Conservation (phyloP, 202 grass and related monocot genomes). For the Brachypodium distachyon region DNA sequence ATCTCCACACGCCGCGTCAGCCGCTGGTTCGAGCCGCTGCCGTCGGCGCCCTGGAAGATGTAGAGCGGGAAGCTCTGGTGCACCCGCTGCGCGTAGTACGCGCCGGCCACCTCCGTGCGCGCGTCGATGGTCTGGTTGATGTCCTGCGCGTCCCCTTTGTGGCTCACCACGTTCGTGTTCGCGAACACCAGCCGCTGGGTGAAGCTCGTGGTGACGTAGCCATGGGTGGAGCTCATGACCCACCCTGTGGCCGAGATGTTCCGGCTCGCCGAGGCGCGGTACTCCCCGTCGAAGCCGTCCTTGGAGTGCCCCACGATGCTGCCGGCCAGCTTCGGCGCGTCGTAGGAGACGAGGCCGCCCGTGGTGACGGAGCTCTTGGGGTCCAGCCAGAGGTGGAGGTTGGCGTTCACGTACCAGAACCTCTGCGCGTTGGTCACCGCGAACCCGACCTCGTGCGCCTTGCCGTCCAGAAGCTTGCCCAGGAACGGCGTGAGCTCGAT, state of each 20-base stretch:
- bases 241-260: conserved; percentile 58
- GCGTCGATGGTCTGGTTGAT: conserved; percentile 59
- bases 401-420: conserved; percentile 76
- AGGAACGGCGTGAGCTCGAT: conserved; percentile 83
- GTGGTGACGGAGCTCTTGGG: conserved; percentile 23
- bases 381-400: conserved; percentile 86
- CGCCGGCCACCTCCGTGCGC: background rate
- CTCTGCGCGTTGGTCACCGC: conserved; percentile 51
- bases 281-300: conserved; percentile 53
- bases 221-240: conserved; percentile 64
- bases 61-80: conserved; percentile 65
- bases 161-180: conserved; percentile 55
- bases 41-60: conserved; percentile 43
- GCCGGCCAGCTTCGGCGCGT: conserved; percentile 37
- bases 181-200: conserved; percentile 41
- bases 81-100: conserved; percentile 15
- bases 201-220: conserved; percentile 70
- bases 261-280: conserved; percentile 39
- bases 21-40: conserved; percentile 37
- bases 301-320: conserved; percentile 26
- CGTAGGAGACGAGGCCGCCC: conserved; percentile 41
- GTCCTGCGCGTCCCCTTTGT: conserved; percentile 34
- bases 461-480: conserved; percentile 47
- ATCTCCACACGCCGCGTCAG: conserved; percentile 42
- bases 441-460: conserved; percentile 60